These are phyloP conservation scores for Crucibulum laeve DNA, from an alignment of 768 basidiomycete genomes.

Conservation along the genomic window DNA sequence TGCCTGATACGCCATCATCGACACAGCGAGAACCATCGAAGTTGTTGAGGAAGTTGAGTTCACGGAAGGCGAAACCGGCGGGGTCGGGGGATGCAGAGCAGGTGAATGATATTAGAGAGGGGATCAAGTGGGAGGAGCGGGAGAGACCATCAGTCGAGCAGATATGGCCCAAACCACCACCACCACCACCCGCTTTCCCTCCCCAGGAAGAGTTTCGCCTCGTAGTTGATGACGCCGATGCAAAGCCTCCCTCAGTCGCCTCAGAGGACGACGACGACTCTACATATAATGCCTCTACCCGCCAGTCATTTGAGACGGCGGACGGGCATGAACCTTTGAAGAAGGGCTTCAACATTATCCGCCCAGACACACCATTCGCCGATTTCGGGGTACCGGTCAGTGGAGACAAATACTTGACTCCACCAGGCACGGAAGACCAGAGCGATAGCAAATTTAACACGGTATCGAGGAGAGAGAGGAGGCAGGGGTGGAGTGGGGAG, in stretches of 20 bases:
- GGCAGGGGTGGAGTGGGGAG: conserved; percentile 22
- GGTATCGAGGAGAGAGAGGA: conserved; percentile 10
- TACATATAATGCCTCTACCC: too few relatives aligned
- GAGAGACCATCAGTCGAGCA: too few relatives aligned
- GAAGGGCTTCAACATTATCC: too few relatives aligned
- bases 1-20: too few relatives aligned
- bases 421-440: background rate
- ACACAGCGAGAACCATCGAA: too few relatives aligned
- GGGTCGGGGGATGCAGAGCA: too few relatives aligned
- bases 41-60: too few relatives aligned
- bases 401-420: background rate
- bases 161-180: conserved; percentile 1
- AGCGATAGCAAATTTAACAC: conserved; percentile 1
- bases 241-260: background rate
- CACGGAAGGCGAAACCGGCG: too few relatives aligned
- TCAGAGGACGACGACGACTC: background rate
- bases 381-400: background rate
- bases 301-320: too few relatives aligned
- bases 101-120: too few relatives aligned
- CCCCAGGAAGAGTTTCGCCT: background rate
- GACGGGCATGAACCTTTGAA: too few relatives aligned
- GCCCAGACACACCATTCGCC: background rate
- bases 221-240: conserved; percentile 4
- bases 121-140: too few relatives aligned
- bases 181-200: conserved; percentile 3